These are phyloP conservation scores for Cercospora sp. DNA, from an alignment of 2,329 filamentous ascomycete genomes.

Conservation along the genomic window DNA sequence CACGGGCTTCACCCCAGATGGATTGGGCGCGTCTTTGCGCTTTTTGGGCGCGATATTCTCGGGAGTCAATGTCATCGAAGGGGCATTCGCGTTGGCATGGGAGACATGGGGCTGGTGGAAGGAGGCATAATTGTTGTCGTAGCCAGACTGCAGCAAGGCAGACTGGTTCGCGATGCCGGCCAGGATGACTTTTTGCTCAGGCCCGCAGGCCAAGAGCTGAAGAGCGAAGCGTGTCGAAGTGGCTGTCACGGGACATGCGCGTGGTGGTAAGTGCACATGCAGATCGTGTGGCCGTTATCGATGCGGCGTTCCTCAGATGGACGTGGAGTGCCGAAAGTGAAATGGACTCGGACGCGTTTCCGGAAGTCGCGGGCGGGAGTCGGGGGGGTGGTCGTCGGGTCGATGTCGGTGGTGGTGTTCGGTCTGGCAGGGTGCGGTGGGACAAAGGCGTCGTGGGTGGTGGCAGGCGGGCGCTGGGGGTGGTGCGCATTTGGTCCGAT, in stretches of 20 bases:
- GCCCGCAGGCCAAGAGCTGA: slow-evolving; percentile 20
- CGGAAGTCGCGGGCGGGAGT: neutral
- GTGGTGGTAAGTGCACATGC: slow-evolving; percentile 3
- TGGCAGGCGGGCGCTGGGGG: neutral
- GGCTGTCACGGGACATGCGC: slow-evolving; percentile 5
- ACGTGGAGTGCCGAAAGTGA: slow-evolving; percentile 4
- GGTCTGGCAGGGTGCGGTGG: neutral
- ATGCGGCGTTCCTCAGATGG: slow-evolving; percentile 4
- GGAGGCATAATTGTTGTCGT: slow-evolving; percentile 61
- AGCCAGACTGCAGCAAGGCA: slow-evolving; percentile 59
- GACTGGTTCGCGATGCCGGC: slow-evolving; percentile 53
- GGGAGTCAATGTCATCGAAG: slow-evolving; percentile 12
- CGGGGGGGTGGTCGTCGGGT: neutral
- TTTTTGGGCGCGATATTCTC: slow-evolving; percentile 25
- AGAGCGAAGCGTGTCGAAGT: slow-evolving; percentile 7
- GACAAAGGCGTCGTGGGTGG: neutral
- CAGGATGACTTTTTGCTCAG: slow-evolving; percentile 31
- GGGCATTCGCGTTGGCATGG: slow-evolving; percentile 21
- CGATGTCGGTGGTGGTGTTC: neutral
- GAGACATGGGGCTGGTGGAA: slow-evolving; percentile 22
- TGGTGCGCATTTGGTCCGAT: neutral
- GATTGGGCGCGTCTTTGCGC: slow-evolving; percentile 33
- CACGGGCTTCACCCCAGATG: slow-evolving; percentile 29
- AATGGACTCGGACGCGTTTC: slow-evolving; percentile 2
- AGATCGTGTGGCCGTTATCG: slow-evolving; percentile 19